These are phyloP conservation scores for Paraphaeosphaeria sporulosa DNA, from an alignment of 2,329 filamentous ascomycete species.

Conservation along the genomic window DNA sequence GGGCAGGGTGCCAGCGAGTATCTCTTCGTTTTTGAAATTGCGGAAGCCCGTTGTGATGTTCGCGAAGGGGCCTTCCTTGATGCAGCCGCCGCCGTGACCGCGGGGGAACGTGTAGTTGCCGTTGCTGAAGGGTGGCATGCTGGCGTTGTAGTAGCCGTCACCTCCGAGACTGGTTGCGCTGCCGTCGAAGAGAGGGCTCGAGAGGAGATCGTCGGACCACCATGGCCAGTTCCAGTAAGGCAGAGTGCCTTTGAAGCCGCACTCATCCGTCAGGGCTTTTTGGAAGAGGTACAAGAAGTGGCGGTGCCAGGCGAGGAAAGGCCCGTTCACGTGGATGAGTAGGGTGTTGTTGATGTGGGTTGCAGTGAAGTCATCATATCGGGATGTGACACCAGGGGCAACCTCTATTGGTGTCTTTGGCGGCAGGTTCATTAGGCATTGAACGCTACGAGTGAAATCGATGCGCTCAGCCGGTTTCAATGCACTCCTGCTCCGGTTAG, in stretches of 20 bases:
- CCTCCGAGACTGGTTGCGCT: constrained; percentile 56
- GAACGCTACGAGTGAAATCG: constrained; percentile 28
- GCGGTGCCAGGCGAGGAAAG: constrained; percentile 48
- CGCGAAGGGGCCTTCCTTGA: constrained; percentile 60
- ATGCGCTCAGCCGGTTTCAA: constrained; percentile 1
- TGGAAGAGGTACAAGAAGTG: constrained; percentile 53
- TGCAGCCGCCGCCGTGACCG: constrained; percentile 63
- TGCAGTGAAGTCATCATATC: constrained; percentile 40
- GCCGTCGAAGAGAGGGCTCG: constrained; percentile 64
- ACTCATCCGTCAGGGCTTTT: constrained; percentile 51
- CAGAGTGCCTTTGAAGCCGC: constrained; percentile 51
- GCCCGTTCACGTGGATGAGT: constrained; percentile 28
- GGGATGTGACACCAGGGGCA: constrained; percentile 29
- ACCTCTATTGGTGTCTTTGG: constrained; percentile 19
- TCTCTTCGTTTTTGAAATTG: constrained; percentile 34
- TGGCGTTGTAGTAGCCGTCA: constrained; percentile 51
- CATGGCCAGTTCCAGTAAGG: constrained; percentile 63
- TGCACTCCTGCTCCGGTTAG: background rate
- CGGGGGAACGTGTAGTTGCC: constrained; percentile 49
- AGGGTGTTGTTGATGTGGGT: constrained; percentile 31
- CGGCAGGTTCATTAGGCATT: constrained; percentile 27
- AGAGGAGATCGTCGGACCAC: constrained; percentile 47
- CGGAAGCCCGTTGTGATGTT: constrained; percentile 42
- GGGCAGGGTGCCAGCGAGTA: constrained; percentile 35
- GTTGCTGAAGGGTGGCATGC: constrained; percentile 30